phyloP scores from a whole-genome alignment of 768 basidiomycete genomes.

The Agaricus sinodeliciosus region DNA sequence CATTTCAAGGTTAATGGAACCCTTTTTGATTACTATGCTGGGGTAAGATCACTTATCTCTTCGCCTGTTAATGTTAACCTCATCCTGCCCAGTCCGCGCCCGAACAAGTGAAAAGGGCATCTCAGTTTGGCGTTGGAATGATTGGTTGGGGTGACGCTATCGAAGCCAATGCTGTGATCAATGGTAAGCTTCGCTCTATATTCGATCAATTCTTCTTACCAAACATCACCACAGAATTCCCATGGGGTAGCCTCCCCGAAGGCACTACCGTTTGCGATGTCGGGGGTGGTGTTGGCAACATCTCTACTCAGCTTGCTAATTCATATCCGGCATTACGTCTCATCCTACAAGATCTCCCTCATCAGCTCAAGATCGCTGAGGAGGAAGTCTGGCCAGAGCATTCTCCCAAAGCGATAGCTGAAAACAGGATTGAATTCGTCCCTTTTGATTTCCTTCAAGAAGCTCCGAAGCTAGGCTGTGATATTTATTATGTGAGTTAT shows the following conservation, averaged over 20 bases:
- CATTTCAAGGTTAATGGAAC: slow-evolving; percentile 15
- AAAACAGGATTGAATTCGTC: slow-evolving; percentile 29
- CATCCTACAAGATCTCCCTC: slow-evolving; percentile 30
- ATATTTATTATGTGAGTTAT: slow-evolving; percentile 35
- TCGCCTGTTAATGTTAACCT: not conserved
- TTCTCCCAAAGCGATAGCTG: slow-evolving; percentile 28
- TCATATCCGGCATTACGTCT: slow-evolving; percentile 26
- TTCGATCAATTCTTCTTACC: not conserved
- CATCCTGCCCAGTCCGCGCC: not conserved
- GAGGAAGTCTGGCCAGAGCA: slow-evolving; percentile 28
- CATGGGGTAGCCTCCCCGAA: slow-evolving; percentile 22
- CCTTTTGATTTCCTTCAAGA: slow-evolving; percentile 34
- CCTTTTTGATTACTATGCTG: slow-evolving; percentile 20
- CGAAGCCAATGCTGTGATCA: slow-evolving; percentile 22
- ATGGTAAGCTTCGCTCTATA: slow-evolving; percentile 15
- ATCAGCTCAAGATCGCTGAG: slow-evolving; percentile 23
- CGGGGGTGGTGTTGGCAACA: slow-evolving; percentile 31
- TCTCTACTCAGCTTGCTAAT: slow-evolving; percentile 28
- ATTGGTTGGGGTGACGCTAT: slow-evolving; percentile 25
- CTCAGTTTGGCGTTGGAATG: slow-evolving; percentile 28
- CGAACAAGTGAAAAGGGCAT: slow-evolving; percentile 2
- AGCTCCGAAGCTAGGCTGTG: slow-evolving; percentile 26
- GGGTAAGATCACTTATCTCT: slow-evolving; percentile 5
- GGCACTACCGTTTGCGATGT: slow-evolving; percentile 31
- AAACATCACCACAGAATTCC: slow-evolving; percentile 21